Conservation (phyloP, 2,329 filamentous ascomycete species). For the Xylariaceae sp. region DNA sequence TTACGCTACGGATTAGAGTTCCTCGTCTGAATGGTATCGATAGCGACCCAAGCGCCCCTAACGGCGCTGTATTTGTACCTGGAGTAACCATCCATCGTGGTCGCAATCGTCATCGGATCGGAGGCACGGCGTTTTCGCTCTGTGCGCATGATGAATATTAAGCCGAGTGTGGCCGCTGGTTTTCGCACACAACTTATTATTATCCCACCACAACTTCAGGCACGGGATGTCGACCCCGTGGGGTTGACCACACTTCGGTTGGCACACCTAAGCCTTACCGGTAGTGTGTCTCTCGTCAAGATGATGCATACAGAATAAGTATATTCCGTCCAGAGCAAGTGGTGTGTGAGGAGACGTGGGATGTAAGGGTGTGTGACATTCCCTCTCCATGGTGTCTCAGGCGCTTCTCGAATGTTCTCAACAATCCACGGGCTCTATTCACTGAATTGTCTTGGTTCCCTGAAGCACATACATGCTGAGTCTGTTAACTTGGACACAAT, state of each 20-base stretch:
- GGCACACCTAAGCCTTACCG: too few species aligned
- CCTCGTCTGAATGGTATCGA: neutral
- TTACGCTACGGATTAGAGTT: neutral
- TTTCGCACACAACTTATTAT: neutral
- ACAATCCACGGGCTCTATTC: too few species aligned
- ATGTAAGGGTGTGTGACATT: too few species aligned
- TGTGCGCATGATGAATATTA: neutral
- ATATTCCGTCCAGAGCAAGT: too few species aligned
- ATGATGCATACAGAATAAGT: too few species aligned
- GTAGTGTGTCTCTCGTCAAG: too few species aligned
- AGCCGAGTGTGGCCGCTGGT: neutral
- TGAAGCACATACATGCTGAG: too few species aligned
- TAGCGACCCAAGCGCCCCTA: neutral
- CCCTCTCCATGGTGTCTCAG: too few species aligned
- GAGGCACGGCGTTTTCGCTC: neutral
- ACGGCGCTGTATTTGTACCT: neutral
- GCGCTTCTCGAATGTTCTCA: too few species aligned
- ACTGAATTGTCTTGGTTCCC: too few species aligned
- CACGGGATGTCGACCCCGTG: neutral
- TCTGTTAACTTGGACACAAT: too few species aligned
- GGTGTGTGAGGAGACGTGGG: too few species aligned
- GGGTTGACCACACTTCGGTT: neutral
- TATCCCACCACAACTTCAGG: neutral
- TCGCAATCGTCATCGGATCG: constrained; percentile 12
- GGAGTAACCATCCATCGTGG: neutral